phyloP scores from a whole-genome alignment of 1,284 basidiomycete species.

The Ganoderma sinense region DNA sequence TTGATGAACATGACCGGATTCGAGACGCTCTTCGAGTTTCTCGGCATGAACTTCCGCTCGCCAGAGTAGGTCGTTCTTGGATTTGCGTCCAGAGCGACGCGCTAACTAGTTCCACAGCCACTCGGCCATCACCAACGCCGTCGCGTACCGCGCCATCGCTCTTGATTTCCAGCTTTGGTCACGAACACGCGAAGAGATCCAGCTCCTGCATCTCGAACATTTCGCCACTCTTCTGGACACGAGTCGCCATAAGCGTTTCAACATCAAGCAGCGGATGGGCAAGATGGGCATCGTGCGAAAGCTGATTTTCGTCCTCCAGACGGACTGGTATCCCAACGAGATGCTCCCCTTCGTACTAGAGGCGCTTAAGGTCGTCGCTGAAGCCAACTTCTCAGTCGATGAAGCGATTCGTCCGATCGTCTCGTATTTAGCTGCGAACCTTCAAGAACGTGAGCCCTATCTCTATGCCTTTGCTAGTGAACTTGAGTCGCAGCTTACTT shows the following conservation, averaged over 20 bases:
- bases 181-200: conserved; percentile 70
- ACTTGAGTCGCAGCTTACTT: not conserved
- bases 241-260: conserved; percentile 81
- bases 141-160: conserved; percentile 85
- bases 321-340: conserved; percentile 72
- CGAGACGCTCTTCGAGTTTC: conserved; percentile 82
- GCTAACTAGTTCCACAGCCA: conserved; percentile 51
- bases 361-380: conserved; percentile 62
- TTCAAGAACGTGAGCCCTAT: conserved; percentile 72
- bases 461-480: too few species aligned
- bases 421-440: conserved; percentile 84
- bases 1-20: conserved; percentile 82
- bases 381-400: conserved; percentile 71
- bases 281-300: conserved; percentile 80
- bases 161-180: conserved; percentile 95
- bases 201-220: conserved; percentile 81
- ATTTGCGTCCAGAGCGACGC: not conserved
- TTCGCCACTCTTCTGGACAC: conserved; percentile 77
- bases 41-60: conserved; percentile 84
- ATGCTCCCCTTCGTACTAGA: conserved; percentile 64
- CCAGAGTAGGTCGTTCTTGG: conserved; percentile 65
- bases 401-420: conserved; percentile 86
- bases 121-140: conserved; percentile 83
- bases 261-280: conserved; percentile 70
- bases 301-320: conserved; percentile 83